phyloP scores from a whole-genome alignment of 371 early-diverging fungal species.

The Mucor indicus region DNA sequence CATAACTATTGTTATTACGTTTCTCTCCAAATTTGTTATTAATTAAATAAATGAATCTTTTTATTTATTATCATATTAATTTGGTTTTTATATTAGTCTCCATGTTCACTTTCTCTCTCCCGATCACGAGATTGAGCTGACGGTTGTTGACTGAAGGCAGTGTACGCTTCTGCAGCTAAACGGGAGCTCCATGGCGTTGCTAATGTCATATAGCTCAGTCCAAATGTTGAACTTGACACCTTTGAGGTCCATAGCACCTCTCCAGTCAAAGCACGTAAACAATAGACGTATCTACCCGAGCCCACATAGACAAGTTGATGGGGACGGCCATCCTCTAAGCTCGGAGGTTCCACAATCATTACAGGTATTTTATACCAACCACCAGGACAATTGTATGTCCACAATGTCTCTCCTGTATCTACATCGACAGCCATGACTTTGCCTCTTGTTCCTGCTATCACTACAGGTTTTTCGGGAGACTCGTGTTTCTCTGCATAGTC shows the following conservation, averaged over 20 bases:
- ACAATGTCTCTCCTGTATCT: conserved; percentile 23
- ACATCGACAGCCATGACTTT: conserved; percentile 29
- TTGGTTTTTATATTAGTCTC: too few relatives aligned
- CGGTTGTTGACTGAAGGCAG: conserved; percentile 17
- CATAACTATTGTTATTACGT: too few relatives aligned
- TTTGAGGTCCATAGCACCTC: conserved; percentile 21
- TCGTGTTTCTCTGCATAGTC: background rate
- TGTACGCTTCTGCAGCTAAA: conserved; percentile 24
- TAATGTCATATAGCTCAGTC: conserved; percentile 26
- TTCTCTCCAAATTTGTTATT: too few relatives aligned
- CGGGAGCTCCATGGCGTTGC: conserved; percentile 38
- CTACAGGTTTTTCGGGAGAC: conserved; percentile 6
- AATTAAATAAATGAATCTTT: too few relatives aligned
- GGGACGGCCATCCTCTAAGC: background rate
- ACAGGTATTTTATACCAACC: conserved; percentile 25
- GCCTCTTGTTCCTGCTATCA: conserved; percentile 24
- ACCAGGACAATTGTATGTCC: conserved; percentile 32
- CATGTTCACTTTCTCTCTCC: background rate
- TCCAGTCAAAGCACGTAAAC: conserved; percentile 20
- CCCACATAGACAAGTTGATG: conserved; percentile 23
- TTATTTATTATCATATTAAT: too few relatives aligned
- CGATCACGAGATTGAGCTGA: conserved; percentile 5
- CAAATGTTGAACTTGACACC: conserved; percentile 17
- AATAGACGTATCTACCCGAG: conserved; percentile 26
- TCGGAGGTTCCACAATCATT: conserved; percentile 22